phyloP scores from a whole-genome alignment of 139 green algal genomes.

The Chlorella sp. region DNA sequence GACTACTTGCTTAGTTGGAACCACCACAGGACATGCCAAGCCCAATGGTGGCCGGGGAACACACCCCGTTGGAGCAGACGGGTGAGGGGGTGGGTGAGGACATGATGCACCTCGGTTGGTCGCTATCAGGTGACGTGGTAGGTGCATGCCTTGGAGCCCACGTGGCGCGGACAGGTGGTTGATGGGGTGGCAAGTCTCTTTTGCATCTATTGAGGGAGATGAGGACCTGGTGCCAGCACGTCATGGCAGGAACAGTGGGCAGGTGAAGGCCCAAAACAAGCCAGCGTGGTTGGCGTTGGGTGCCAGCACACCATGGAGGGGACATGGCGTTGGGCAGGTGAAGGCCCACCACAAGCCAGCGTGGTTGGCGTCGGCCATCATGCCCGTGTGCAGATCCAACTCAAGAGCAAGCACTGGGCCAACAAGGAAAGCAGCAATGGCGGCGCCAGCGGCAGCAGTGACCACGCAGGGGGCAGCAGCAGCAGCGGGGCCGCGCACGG shows the following conservation, averaged over 20 bases:
- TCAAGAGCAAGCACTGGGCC: conserved; percentile 3
- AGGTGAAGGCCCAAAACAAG: background rate
- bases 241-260: background rate
- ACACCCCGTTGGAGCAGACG: no score
- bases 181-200: no score
- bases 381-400: background rate
- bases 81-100: background rate
- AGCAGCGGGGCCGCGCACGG: no score
- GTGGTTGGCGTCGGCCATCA: background rate
- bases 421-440: no score
- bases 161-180: no score
- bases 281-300: background rate
- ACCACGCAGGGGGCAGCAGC: no score
- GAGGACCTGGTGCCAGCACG: background rate
- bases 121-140: no score
- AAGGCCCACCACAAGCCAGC: background rate
- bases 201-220: no score
- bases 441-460: no score
- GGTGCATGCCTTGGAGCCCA: no score
- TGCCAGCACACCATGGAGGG: background rate
- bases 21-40: background rate
- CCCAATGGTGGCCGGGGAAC: background rate
- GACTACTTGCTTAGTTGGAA: background rate
- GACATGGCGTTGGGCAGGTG: background rate
- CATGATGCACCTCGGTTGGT: no score